Evolutionary conservation across 176 grass and related monocot genomes (phyloP), one percentile per base, ranked within the genome.

Genomic region (Elymus sibiricus): DNA sequence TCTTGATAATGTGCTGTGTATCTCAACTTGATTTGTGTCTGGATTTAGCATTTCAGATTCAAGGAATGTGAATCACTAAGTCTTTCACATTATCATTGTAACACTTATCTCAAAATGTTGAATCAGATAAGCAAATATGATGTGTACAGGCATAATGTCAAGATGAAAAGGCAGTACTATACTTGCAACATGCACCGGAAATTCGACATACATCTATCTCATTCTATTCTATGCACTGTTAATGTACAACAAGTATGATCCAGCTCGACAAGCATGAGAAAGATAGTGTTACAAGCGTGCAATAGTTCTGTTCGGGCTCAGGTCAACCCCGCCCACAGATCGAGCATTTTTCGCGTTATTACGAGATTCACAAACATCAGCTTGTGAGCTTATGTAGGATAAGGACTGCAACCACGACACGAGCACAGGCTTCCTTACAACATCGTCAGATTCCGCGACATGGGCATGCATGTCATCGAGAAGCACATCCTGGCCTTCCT

Each of bases 361-460:
- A 11, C 3, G 24, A 55, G 84, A 56, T 21, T 72, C 28, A 2
- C 4, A 6, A 19, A n/a, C 8, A 2, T 51, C 17, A 71, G 82
- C 31, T 34, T 94, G 92, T 15, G 90, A 95, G 82, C 92, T 95
- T 70, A 95, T 69, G 76, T 92, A 98, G 12, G 91, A 95, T 66
- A 98, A 88, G 34, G 97, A 98, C 44, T 98, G 97, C 66, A 98
- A 77, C 94, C 97, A 98, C 0, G 94, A 95, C 2, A 95, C 93
- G 2, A 95, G 86, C 7, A 98, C 90, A 0, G 97, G 97, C 71
- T 98, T 98, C 73, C 97, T 72, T 17, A 87, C 91, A 25, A 98
- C 97, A 88, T 98, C 92, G 0, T 98, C 93, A 22, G 96, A 98
- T 70, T 98, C 93, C 0, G 96, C 96, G 4, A 95, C 96, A 75